A percentile compares a stretch with the other conserved stretches of the same genome.
Evolutionary conservation across 164 flowering plant genomes (phyloP).

Genomic region (Sedum album): DNA sequence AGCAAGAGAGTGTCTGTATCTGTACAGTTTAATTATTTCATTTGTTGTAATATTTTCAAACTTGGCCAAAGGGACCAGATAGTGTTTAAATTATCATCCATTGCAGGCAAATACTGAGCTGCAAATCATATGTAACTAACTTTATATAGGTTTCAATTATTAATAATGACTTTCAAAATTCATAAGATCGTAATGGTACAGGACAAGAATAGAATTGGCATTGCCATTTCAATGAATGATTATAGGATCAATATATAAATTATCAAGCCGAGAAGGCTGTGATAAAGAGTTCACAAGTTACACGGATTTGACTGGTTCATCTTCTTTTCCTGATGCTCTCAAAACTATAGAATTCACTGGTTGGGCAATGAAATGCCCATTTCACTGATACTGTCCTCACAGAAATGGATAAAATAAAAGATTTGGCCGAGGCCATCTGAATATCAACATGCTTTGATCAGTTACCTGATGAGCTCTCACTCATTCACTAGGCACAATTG

Average conservation of each 20-base stretch:
- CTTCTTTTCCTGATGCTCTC: background rate
- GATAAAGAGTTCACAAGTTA: background rate
- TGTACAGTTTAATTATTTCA: constrained; percentile 33
- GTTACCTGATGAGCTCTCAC: background rate
- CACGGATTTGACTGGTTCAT: background rate
- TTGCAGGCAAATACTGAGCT: too few species aligned
- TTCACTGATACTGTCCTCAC: background rate
- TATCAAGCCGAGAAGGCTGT: background rate
- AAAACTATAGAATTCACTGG: background rate
- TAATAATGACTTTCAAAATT: too few species aligned
- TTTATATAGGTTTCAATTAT: too few species aligned
- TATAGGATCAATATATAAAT: too few species aligned
- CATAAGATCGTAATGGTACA: too few species aligned
- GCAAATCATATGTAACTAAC: too few species aligned
- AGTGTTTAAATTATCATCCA: too few species aligned
- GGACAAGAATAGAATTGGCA: too few species aligned
- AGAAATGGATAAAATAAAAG: background rate
- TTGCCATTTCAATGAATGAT: too few species aligned
- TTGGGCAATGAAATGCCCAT: background rate
- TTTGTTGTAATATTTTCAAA: too few species aligned
- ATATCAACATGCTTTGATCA: background rate
- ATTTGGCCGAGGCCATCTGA: background rate
- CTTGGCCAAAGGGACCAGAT: too few species aligned
- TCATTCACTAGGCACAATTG: background rate
- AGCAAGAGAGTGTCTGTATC: background rate